A percentile compares a stretch with the other conserved stretches of the same genome.
Evolutionary conservation across 768 basidiomycete species (phyloP).

Genomic region (Mycena albidolilacea): DNA sequence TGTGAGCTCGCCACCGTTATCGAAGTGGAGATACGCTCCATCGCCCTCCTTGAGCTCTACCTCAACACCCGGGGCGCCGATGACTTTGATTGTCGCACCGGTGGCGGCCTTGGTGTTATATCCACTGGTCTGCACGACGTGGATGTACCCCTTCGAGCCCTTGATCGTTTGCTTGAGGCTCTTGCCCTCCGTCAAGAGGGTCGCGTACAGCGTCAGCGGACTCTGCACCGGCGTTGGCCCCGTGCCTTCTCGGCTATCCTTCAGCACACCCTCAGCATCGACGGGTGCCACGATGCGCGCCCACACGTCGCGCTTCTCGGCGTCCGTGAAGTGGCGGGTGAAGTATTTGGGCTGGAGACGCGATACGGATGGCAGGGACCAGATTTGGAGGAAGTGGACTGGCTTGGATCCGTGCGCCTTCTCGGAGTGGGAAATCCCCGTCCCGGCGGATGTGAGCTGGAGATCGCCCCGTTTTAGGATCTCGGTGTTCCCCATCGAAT

Average conservation of each 20-base stretch:
- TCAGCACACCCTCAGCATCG: constrained; percentile 67
- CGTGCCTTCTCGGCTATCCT: constrained; percentile 68
- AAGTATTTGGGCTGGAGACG: constrained; percentile 85
- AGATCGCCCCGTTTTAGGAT: constrained; percentile 90
- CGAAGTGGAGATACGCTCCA: constrained; percentile 80
- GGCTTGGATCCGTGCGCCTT: constrained; percentile 58
- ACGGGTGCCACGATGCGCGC: constrained; percentile 84
- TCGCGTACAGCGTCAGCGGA: constrained; percentile 79
- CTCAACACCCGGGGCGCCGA: constrained; percentile 54
- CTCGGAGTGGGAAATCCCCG: constrained; percentile 89
- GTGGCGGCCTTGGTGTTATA: constrained; percentile 73
- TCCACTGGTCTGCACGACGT: constrained; percentile 88
- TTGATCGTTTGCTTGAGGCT: constrained; percentile 68
- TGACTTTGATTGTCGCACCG: constrained; percentile 74
- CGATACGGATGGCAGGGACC: constrained; percentile 59
- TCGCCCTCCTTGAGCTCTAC: constrained; percentile 87
- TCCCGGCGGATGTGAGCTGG: constrained; percentile 94
- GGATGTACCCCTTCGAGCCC: constrained; percentile 81
- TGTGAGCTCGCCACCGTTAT: constrained; percentile 56
- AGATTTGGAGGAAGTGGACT: constrained; percentile 70
- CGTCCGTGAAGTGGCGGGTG: constrained; percentile 89
- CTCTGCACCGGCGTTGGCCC: constrained; percentile 90
- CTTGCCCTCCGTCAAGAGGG: constrained; percentile 73
- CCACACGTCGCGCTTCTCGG: constrained; percentile 83
- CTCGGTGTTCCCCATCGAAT: constrained; percentile 94